Base-by-base conservation (phyloP, 805 yeast genomes). In the Starmera quercuum region DNA sequence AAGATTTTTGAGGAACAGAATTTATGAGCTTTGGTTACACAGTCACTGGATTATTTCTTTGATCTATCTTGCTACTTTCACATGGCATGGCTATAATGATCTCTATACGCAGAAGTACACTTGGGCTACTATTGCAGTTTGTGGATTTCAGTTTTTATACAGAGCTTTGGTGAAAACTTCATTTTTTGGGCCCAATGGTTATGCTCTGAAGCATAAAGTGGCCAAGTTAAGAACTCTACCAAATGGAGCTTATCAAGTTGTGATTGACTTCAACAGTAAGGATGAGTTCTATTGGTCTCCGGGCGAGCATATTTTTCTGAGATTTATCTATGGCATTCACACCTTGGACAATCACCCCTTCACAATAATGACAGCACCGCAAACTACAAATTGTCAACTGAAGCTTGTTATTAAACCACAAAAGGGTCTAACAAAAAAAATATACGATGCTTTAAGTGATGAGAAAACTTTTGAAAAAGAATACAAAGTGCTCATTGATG, bases 341-440 rank as follows among this genome's bases (percentile, higher is more conserved):
- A 51, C 72, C 16, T 42, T 71, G 16, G 76, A 73, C 38, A 71
- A 65, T 40, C 81, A 74, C 50, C 80, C 80, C 10, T 74, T 74
- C 45, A 71, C 78, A 2, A 64, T 72, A 7, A 39, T 67, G 20
- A 62, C 69, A 4, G 40, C 56, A 18, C 46, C 43, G 19, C 46
- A 49, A 1, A 12, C 13, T 8, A 10, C 44, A 3, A 24, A 36
- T 3, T 42, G 47, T 7, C 56, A 59, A 12, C 46, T 73, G 52
- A 66, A 62, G 40, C 56, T 74, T 26, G 50, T 73, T 7, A 56
- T 74, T 4, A 58, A 64, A 20, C 67, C 74, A 0, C 59, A 63
- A 35, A 53, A 50, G 4, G 81, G 81, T 0, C 49, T 73, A 29
- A 73, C 81, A 2, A 53, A 40, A 28, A 42, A 41, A 9, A 39